phyloP scores from a whole-genome alignment of 2,329 filamentous ascomycete genomes.

The Moelleriella libera region DNA sequence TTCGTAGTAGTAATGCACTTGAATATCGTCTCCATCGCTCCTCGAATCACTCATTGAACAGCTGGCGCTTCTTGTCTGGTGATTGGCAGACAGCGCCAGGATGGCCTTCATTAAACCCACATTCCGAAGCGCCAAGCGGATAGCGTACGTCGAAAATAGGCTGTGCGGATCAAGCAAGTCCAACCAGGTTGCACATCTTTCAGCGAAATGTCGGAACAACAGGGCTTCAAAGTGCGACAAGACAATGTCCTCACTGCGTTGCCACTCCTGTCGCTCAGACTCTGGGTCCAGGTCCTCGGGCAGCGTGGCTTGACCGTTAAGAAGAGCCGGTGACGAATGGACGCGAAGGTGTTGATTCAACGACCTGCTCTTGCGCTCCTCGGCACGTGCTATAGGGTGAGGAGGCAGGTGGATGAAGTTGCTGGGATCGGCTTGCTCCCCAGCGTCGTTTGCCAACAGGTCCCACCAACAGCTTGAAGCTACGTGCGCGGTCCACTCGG shows the following conservation, averaged over 20 bases:
- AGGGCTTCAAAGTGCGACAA: neutral
- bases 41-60: conserved; percentile 2
- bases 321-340: neutral
- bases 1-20: conserved; percentile 42
- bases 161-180: neutral
- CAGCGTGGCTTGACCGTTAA: neutral
- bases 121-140: conserved; percentile 18
- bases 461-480: neutral
- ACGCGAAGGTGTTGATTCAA: neutral
- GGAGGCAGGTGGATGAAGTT: neutral
- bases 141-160: neutral
- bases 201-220: neutral
- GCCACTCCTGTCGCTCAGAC: neutral
- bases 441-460: neutral
- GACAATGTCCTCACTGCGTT: neutral
- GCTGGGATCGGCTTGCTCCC: neutral
- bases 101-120: conserved; percentile 42
- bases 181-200: neutral
- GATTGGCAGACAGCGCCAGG: conserved; percentile 38
- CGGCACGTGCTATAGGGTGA: neutral
- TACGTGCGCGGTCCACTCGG: neutral
- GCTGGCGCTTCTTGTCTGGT: conserved; percentile 9
- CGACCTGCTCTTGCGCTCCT: neutral
- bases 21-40: conserved; percentile 7
- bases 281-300: neutral